Evolutionary conservation across 495 filamentous ascomycete species (phyloP), one percentile per base, ranked within the genome.

Genomic region (Stereocaulon alpinum): DNA sequence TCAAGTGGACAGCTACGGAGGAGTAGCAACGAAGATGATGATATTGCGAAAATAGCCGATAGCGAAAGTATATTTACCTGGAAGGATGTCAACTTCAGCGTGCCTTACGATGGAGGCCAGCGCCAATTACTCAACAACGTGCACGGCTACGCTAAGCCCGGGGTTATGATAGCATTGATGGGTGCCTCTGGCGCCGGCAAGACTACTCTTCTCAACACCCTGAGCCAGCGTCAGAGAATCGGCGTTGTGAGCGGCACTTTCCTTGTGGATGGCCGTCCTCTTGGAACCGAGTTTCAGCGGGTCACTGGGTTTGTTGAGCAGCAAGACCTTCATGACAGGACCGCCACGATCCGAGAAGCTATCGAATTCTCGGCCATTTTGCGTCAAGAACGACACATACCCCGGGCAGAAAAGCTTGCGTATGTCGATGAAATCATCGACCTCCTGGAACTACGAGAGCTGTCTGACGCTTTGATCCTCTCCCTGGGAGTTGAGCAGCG

Each of bases 141-240:
- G 53, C 80, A 78, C 51, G 89, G 89, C 2, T 92, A 83, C 67
- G 88, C 83, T 20, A 91, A 89, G 69, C 89, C 89, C 1, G 89
- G 89, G 18, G 72, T 85, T 18, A 82, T 94, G 78, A 84, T 87
- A 45, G 89, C 89, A 6, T 70, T 92, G 24, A 89, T 94, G 79
- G 90, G 90, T 49, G 88, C 87, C 18, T 88, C 85, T 11, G 90
- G 90, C 50, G 90, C 90, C 20, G 90, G 88, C 37, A 91, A 91
- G 72, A 88, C 86, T 0, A 91, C 87, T 0, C 68, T 91, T 1
- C 73, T 91, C 3, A 86, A 89, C 64, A 86, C 83, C 0, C 69
- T 95, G 17, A 83, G 88, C 4, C 88, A 94, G 62, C 82, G 89
- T 12, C 82, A 89, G 67, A 83, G 76, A 18, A 80, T 79, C 63